Conservation (phyloP, 2,329 filamentous ascomycete species). For the Fonsecaea multimorphosa region DNA sequence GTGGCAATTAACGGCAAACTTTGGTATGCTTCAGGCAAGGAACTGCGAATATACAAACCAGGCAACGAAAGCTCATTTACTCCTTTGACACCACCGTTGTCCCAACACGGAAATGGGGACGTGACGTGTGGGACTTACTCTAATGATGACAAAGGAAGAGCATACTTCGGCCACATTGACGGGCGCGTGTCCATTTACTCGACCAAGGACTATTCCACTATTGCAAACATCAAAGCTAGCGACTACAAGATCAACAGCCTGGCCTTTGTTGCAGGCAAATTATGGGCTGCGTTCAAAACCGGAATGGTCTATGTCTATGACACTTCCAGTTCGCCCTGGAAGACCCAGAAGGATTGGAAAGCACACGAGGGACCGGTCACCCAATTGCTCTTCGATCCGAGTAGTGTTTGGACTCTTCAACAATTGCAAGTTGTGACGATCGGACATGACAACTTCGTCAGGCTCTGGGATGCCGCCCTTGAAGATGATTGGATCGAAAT, state of each 20-base stretch:
- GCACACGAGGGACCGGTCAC: constrained; percentile 85
- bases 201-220: constrained; percentile 73
- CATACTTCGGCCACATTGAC: constrained; percentile 90
- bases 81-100: constrained; percentile 62
- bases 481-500: constrained; percentile 94
- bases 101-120: constrained; percentile 77
- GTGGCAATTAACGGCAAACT: constrained; percentile 83
- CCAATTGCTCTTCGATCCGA: constrained; percentile 76
- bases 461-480: constrained; percentile 89
- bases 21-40: constrained; percentile 87
- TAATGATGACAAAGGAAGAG: constrained; percentile 74
- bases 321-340: constrained; percentile 80
- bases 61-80: constrained; percentile 71
- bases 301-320: constrained; percentile 95
- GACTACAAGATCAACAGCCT: constrained; percentile 94
- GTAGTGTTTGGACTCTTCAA: constrained; percentile 84
- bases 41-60: constrained; percentile 82
- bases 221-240: constrained; percentile 84
- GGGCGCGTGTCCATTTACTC: constrained; percentile 96
- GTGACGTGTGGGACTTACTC: constrained; percentile 83
- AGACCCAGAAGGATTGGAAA: constrained; percentile 90
- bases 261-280: constrained; percentile 75
- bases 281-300: constrained; percentile 95
- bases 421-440: constrained; percentile 84
- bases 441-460: constrained; percentile 83